Percentiles rank a stretch among this genome's conserved stretches.
Evolutionary conservation across 2,329 filamentous ascomycete genomes (phyloP).

Genomic region (Hypoxylon sp.): DNA sequence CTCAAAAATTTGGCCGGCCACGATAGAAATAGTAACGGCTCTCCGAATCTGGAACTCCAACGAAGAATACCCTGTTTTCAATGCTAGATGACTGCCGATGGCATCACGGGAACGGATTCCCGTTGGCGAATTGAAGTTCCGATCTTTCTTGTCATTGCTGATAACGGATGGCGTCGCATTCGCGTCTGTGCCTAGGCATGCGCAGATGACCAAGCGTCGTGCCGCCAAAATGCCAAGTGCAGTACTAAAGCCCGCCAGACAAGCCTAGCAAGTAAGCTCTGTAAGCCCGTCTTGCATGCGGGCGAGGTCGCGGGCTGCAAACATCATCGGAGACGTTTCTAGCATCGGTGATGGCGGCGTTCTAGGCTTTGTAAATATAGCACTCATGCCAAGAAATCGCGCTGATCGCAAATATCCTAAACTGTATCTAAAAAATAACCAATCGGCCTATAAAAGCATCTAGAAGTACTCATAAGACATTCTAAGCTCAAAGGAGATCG

Average conservation of each 20-base stretch:
- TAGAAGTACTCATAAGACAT: conserved; percentile 23
- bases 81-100: conserved; percentile 41
- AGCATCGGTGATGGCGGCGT: conserved; percentile 25
- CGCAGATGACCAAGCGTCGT: conserved; percentile 41
- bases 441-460: conserved; percentile 32
- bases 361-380: conserved; percentile 33
- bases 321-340: conserved; percentile 16
- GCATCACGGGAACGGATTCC: conserved; percentile 43
- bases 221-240: conserved; percentile 35
- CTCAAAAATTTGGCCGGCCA: conserved; percentile 31
- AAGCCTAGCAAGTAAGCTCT: conserved; percentile 13
- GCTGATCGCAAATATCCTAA: conserved; percentile 5
- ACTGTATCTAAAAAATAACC: conserved; percentile 11
- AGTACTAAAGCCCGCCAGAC: conserved; percentile 26
- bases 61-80: conserved; percentile 20
- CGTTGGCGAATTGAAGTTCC: conserved; percentile 37
- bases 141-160: conserved; percentile 30
- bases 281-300: conserved; percentile 16
- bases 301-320: conserved; percentile 20
- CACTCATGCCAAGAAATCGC: conserved; percentile 31
- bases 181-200: conserved; percentile 35
- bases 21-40: conserved; percentile 41
- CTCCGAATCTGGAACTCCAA: conserved; percentile 39
- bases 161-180: conserved; percentile 45
- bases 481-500: conserved; percentile 14